These are phyloP conservation scores for Dionaea muscipula DNA, from an alignment of 179 eudicot species.

Conservation along the genomic window DNA sequence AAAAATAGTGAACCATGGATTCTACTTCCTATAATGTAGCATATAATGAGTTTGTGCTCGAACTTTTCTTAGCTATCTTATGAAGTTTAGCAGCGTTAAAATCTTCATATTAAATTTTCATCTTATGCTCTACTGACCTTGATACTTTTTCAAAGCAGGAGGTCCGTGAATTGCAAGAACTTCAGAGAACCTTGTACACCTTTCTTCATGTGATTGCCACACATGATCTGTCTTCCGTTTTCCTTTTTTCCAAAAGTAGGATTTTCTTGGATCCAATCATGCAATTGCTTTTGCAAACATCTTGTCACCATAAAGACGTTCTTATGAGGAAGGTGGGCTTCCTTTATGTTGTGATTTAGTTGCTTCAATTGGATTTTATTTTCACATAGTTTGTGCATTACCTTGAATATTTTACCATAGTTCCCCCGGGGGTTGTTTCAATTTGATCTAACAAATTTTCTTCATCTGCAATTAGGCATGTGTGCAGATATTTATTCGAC, in stretches of 20 bases:
- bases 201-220: constrained; percentile 80
- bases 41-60: too few species aligned
- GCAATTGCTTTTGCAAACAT: constrained; percentile 53
- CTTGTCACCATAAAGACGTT: constrained; percentile 74
- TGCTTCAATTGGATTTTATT: too few species aligned
- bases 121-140: not conserved
- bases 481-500: constrained; percentile 73
- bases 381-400: too few species aligned
- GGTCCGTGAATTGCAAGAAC: constrained; percentile 81
- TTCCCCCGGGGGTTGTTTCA: too few species aligned
- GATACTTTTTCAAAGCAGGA: constrained; percentile 36
- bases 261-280: constrained; percentile 52
- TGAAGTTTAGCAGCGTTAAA: too few species aligned
- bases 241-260: constrained; percentile 56
- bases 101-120: too few species aligned
- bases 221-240: constrained; percentile 75
- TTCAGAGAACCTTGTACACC: constrained; percentile 68
- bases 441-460: constrained; percentile 12
- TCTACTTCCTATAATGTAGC: too few species aligned
- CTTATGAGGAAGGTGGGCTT: constrained; percentile 64
- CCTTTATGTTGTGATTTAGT: constrained; percentile 3
- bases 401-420: too few species aligned
- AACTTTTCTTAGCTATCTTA: too few species aligned
- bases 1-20: too few species aligned
- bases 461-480: constrained; percentile 40